Base-by-base conservation (phyloP, 2,329 filamentous ascomycete genomes). In the Arachnomyces sp. region DNA sequence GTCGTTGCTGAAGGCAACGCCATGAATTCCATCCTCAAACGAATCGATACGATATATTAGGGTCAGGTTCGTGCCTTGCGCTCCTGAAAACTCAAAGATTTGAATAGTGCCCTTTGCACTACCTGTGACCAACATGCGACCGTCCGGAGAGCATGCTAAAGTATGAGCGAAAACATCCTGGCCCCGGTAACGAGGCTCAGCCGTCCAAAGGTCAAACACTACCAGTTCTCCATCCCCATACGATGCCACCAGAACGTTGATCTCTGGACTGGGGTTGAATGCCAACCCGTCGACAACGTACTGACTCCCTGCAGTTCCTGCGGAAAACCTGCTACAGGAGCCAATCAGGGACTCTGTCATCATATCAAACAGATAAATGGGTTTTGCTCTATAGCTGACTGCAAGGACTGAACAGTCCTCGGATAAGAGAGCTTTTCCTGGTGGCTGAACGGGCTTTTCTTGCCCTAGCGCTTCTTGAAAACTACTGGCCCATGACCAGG, bases 221-320 rank as follows among this genome's bases (percentile, higher is more conserved):
- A 43, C 45, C 16, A 63, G 55, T 17, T 59, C 51, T 7, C 58
- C 58, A 41, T 61, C 58, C 14, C 51, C 44, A 35, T 63, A 63
- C 7, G 52, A 39, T 3, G 50, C 55, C 6, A 51, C 59, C 14
- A 63, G 53, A 14, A 61, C 48, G n/a, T 33, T 29, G 35, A 56
- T 48, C 32, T 47, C 45, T 2, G 55, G 48, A 36, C 59, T 60
- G 2, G 59, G 56, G 34, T 62, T 63, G 48, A 67, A 60, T 15
- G 48, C 46, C 14, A 65, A 49, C 4, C 50, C 51, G 14, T 46
- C 46, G 18, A 63, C 44, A 6, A 51, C 51, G 37, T 52, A 43
- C 33, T 28, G 4, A 54, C 33, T 12, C 20, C 20, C 20, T 25
- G 5, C 9, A 53, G 51, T 11, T 48, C 41, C n/a, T 15, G 39